Base-by-base conservation (phyloP, 1,139 yeast genomes). In the Petasospora rhodanensis region DNA sequence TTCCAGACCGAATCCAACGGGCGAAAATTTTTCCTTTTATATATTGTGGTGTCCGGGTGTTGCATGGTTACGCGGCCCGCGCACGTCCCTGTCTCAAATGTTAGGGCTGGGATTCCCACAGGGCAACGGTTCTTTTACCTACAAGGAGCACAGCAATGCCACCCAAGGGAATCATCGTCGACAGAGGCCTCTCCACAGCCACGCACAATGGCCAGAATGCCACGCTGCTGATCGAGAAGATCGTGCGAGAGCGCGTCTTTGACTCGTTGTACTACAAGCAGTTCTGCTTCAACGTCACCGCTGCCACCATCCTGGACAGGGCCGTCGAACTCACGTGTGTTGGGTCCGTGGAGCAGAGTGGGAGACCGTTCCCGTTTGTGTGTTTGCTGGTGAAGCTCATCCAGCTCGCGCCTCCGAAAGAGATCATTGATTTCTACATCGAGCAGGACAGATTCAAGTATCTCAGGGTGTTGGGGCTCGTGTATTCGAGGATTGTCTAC, bases 221-320 rank as follows among this genome's bases (percentile, higher is more conserved):
- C 21, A 72, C 75, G 1, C 51, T 65, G 28, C 52, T 76, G n/a
- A 54, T 77, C 5, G 84, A 77, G 48, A 73, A 78, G 34, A 78
- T 78, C 29, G 59, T 73, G 14, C 57, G 83, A 39, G 81, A 76
- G 43, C 57, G 78, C 22, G 72, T 77, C 4, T 70, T 70, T 31
- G 84, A 77, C 46, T 69, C 79, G 1, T 49, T 75, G 2, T 78
- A 75, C 48, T 78, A 76, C 64, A 74, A 76, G 39, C 73, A 73
- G 46, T 56, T 66, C 42, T 68, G 78, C 30, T 70, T 65, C 40
- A 61, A 69, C 22, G 60, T 78, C 32, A 71, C 73, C 40, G 69
- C 46, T 4, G 45, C 48, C 0, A 37, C 43, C 6, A 22, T 49
- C 7, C 23, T 74, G 10, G 66, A 69, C 23, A 64, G 68, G 22